Conservation (phyloP, 345 rosid genomes). For the Lagerstroemia speciosa region DNA sequence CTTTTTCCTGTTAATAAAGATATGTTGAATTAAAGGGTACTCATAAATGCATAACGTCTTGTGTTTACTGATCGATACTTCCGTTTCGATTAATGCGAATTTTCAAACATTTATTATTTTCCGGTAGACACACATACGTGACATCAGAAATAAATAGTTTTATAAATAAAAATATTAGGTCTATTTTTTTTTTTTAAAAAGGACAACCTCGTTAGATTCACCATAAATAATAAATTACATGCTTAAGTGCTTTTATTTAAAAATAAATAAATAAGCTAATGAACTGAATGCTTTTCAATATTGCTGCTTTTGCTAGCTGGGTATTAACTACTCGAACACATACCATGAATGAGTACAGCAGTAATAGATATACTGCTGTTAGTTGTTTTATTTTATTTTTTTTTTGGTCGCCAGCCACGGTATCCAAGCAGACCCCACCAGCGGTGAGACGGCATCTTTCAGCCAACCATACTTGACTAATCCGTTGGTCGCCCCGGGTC, state of each 20-base stretch:
- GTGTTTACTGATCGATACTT: neutral
- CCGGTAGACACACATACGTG: too few relatives aligned
- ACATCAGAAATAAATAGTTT: too few relatives aligned
- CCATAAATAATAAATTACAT: neutral
- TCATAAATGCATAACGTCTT: neutral
- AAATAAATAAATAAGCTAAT: neutral
- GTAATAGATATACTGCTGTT: too few relatives aligned
- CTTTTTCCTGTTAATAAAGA: neutral
- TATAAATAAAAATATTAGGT: neutral
- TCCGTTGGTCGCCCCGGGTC: too few relatives aligned
- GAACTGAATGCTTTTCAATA: neutral
- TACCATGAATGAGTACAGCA: neutral
- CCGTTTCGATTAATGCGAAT: neutral
- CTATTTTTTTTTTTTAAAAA: neutral
- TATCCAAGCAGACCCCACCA: too few relatives aligned
- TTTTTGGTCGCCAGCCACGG: too few relatives aligned
- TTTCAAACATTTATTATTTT: too few relatives aligned
- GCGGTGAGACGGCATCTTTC: too few relatives aligned
- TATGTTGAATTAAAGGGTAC: neutral
- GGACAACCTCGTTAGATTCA: neutral
- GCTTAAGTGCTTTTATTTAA: neutral
- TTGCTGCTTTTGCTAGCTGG: slow-evolving; percentile 3
- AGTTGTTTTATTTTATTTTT: too few relatives aligned
- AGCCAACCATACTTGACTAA: too few relatives aligned
- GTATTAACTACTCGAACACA: neutral